Conservation (phyloP, 352 stramenopile species). For the Thalassiosira sp. region DNA sequence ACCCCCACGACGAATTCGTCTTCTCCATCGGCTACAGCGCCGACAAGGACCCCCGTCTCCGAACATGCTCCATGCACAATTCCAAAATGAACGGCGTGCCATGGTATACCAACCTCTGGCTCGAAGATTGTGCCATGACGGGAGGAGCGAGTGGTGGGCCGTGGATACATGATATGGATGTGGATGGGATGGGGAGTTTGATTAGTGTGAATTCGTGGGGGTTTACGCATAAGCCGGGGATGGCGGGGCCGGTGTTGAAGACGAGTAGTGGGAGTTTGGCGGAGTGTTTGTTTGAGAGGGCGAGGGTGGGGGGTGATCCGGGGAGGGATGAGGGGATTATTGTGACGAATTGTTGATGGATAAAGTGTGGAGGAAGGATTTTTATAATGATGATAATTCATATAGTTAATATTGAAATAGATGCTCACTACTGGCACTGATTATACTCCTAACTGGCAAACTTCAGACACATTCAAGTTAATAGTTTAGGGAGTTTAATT, state of each 20-base stretch:
- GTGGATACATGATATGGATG: slow-evolving; percentile 39
- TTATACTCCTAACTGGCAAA: too few species aligned
- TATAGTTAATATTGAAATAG: too few species aligned
- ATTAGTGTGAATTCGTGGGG: slow-evolving; percentile 51
- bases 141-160: slow-evolving; percentile 33
- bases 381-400: too few species aligned
- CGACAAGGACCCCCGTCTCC: slow-evolving; percentile 39
- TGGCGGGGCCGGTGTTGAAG: slow-evolving; percentile 37
- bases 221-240: slow-evolving; percentile 39
- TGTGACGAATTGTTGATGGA: slow-evolving; percentile 23
- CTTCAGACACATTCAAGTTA: background rate
- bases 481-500: background rate
- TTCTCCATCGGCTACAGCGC: slow-evolving; percentile 45
- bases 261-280: slow-evolving; percentile 41
- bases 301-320: slow-evolving; percentile 31
- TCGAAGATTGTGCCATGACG: slow-evolving; percentile 45
- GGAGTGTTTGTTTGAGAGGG: slow-evolving; percentile 49
- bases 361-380: slow-evolving; percentile 2
- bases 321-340: slow-evolving; percentile 37
- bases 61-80: slow-evolving; percentile 40
- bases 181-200: slow-evolving; percentile 34
- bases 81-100: slow-evolving; percentile 31
- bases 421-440: too few species aligned
- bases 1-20: slow-evolving; percentile 27
- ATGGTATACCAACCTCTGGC: slow-evolving; percentile 48